Percentiles rank a stretch among this genome's conserved stretches.
Evolutionary conservation across 139 green algal genomes (phyloP).

Genomic region (Chlamydomonas schloesseri): DNA sequence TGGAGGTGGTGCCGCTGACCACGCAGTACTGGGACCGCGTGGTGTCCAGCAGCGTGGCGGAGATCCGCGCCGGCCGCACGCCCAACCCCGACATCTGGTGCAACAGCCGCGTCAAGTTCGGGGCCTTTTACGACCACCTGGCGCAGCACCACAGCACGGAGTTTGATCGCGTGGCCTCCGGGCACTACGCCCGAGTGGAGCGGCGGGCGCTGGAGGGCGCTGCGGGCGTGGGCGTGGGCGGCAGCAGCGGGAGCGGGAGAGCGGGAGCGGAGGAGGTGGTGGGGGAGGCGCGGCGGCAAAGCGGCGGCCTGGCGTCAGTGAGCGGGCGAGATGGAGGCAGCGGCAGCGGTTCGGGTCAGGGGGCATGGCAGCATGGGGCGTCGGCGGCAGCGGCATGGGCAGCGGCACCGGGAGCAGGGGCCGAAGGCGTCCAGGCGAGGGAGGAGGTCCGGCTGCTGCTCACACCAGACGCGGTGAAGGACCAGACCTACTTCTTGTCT

Average conservation of each 20-base stretch:
- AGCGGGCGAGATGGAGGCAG: not conserved
- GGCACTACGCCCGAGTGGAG: constrained; percentile 60
- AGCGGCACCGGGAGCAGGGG: constrained; percentile 11
- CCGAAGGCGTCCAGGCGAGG: not conserved
- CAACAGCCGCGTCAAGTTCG: constrained; percentile 85
- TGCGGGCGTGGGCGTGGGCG: too few species aligned
- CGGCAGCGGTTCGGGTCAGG: too few species aligned
- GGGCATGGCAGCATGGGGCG: not conserved
- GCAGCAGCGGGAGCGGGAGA: not conserved
- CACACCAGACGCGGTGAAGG: constrained; percentile 88
- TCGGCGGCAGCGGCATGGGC: not conserved
- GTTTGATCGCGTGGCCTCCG: constrained; percentile 49
- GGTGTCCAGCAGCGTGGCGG: constrained; percentile 83
- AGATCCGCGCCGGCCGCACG: constrained; percentile 91
- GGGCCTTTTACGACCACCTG: constrained; percentile 92
- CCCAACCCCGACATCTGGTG: constrained; percentile 99
- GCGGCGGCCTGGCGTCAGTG: too few species aligned
- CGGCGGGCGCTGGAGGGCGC: not conserved
- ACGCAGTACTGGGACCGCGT: constrained; percentile 93
- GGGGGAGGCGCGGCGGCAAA: not conserved
- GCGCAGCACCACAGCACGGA: constrained; percentile 53
- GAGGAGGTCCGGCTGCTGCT: constrained; percentile 65
- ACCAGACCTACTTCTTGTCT: constrained; percentile 96
- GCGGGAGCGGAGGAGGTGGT: not conserved
- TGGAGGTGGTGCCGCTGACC: constrained; percentile 88